Evolutionary conservation across 1,284 basidiomycete genomes (phyloP).

Genomic region (Takashimella tepidaria): DNA sequence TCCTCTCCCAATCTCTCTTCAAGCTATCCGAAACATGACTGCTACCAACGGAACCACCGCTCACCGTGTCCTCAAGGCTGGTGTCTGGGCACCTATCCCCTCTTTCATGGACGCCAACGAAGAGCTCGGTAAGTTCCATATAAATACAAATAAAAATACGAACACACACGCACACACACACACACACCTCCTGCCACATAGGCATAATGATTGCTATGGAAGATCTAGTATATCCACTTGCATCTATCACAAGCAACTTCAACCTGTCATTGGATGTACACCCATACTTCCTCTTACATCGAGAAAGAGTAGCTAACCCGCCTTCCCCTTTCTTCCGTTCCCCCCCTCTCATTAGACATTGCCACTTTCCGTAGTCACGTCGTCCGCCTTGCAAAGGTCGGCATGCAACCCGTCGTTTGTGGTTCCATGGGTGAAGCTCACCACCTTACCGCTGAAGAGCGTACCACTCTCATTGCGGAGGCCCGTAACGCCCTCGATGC

Average conservation of each 20-base stretch:
- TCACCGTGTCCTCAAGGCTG: conserved; percentile 60
- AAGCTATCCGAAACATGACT: conserved; percentile 11
- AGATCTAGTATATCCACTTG: no score
- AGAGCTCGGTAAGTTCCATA: conserved; percentile 69
- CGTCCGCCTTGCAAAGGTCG: conserved; percentile 61
- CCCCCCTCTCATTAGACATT: conserved; percentile 65
- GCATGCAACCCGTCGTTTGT: conserved; percentile 68
- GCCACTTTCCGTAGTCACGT: conserved; percentile 68
- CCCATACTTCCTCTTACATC: no score
- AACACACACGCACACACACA: no score
- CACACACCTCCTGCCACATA: no score
- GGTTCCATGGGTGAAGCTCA: conserved; percentile 60
- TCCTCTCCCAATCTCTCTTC: background rate
- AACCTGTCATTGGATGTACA: conserved; percentile 74
- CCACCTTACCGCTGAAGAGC: conserved; percentile 71
- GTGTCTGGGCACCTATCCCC: conserved; percentile 78
- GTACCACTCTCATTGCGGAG: conserved; percentile 61
- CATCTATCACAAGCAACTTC: conserved; percentile 72
- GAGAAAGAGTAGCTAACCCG: no score
- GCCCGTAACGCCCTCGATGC: conserved; percentile 68
- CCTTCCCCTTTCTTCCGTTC: no score
- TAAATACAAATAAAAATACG: no score
- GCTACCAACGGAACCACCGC: conserved; percentile 15
- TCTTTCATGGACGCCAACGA: conserved; percentile 76
- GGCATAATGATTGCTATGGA: no score